A percentile compares a stretch with the other conserved stretches of the same genome.
These are phyloP conservation scores for Pseudofabraea citricarpa DNA, from an alignment of 2,329 filamentous ascomycete species.

Conservation along the genomic window DNA sequence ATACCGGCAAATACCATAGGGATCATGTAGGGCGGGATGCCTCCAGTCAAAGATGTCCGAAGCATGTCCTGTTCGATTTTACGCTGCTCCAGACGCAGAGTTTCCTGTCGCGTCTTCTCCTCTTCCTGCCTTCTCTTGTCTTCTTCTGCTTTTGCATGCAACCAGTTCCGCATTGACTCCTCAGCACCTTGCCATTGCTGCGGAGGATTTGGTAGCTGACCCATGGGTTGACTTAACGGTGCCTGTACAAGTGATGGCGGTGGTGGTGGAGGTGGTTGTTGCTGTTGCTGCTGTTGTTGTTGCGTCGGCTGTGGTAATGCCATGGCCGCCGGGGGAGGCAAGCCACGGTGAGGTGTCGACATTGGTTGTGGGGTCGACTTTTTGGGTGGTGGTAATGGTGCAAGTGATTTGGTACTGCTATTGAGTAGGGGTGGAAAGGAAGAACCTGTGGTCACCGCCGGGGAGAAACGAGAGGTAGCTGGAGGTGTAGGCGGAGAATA, in stretches of 20 bases:
- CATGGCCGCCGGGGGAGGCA: constrained; percentile 66
- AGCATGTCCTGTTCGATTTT: constrained; percentile 71
- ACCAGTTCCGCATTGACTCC: constrained; percentile 68
- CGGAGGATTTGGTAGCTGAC: constrained; percentile 57
- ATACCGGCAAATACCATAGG: constrained; percentile 72
- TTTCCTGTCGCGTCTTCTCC: constrained; percentile 60
- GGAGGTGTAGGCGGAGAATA: constrained; percentile 36
- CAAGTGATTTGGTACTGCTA: constrained; percentile 24
- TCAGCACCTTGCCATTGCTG: constrained; percentile 63
- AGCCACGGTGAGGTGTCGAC: constrained; percentile 64
- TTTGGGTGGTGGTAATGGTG: constrained; percentile 29
- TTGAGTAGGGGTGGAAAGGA: constrained; percentile 23
- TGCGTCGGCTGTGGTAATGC: constrained; percentile 42
- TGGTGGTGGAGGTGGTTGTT: too few species aligned
- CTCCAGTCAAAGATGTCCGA: constrained; percentile 60
- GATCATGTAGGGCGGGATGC: constrained; percentile 69
- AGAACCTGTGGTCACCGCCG: constrained; percentile 29
- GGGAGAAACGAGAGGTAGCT: constrained; percentile 36
- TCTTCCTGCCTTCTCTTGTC: constrained; percentile 71
- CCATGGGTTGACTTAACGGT: constrained; percentile 33
- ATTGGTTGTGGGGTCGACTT: constrained; percentile 48
- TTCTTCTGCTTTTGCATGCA: constrained; percentile 67
- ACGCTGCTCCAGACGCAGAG: constrained; percentile 64
- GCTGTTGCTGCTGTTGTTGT: constrained; percentile 30
- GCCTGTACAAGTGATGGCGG: constrained; percentile 25